A percentile compares a stretch with the other conserved stretches of the same genome.
phyloP scores from a whole-genome alignment of 2,329 filamentous ascomycete genomes.

The Bisporella sp. region DNA sequence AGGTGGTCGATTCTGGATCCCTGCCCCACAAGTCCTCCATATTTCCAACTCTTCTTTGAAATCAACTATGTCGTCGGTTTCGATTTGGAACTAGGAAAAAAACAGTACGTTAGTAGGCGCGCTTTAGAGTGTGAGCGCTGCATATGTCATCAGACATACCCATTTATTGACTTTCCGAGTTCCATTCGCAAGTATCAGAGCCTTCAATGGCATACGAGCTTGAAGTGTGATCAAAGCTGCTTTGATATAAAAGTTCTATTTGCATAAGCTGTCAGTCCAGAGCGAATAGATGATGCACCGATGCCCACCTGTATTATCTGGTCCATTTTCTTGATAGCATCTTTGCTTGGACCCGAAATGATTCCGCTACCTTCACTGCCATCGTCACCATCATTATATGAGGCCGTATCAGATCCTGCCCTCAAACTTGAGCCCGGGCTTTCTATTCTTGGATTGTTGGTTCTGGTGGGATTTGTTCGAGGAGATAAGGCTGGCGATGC shows the following conservation, averaged over 20 bases:
- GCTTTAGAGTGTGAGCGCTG: no score
- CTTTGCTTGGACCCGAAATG: slow-evolving; percentile 48
- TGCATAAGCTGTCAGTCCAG: slow-evolving; percentile 2
- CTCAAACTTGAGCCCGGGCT: slow-evolving; percentile 35
- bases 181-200: slow-evolving; percentile 48
- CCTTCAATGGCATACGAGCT: slow-evolving; percentile 62
- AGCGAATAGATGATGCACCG: neutral
- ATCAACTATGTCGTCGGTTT: slow-evolving; percentile 86
- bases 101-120: slow-evolving; percentile 2
- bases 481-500: slow-evolving; percentile 67
- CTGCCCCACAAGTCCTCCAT: slow-evolving; percentile 71
- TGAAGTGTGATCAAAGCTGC: slow-evolving; percentile 78
- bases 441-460: slow-evolving; percentile 69
- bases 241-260: slow-evolving; percentile 86
- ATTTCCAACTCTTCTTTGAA: slow-evolving; percentile 72
- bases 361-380: slow-evolving; percentile 36
- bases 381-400: slow-evolving; percentile 39
- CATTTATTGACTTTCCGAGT: slow-evolving; percentile 73
- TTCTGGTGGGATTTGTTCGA: slow-evolving; percentile 64
- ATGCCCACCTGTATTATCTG: slow-evolving; percentile 78
- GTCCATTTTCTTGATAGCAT: slow-evolving; percentile 74
- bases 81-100: slow-evolving; percentile 73
- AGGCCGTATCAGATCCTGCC: slow-evolving; percentile 42
- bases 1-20: slow-evolving; percentile 69
- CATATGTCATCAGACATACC: slow-evolving; percentile 46